Evolutionary conservation across 257 asterid species (phyloP).

Genomic region (Avicennia marina): DNA sequence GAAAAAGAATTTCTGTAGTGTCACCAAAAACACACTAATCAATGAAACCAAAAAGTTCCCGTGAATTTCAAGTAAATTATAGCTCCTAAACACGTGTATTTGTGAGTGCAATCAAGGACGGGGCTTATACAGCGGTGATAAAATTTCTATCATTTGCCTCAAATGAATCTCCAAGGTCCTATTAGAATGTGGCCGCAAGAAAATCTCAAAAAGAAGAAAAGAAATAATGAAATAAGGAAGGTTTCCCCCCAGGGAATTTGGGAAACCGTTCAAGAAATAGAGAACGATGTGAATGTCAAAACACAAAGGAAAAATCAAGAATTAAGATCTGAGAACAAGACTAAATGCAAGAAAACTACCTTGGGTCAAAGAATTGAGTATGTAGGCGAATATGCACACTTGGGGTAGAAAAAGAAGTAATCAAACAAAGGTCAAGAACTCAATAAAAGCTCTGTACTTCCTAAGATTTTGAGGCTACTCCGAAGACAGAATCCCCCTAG

Average conservation of each 20-base stretch:
- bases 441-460: conserved; percentile 8
- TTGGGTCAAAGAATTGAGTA: conserved; percentile 15
- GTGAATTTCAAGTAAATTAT: not conserved
- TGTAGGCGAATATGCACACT: not conserved
- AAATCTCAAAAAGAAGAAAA: conserved; percentile 7
- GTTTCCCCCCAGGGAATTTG: conserved; percentile 7
- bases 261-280: conserved; percentile 12
- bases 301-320: not conserved
- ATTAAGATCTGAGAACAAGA: conserved; percentile 1
- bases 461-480: not conserved
- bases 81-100: not conserved
- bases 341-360: conserved; percentile 19
- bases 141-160: not conserved
- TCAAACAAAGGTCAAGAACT: not conserved
- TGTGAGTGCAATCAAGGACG: not conserved
- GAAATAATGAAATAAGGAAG: not conserved
- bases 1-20: conserved; percentile 9
- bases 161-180: conserved; percentile 4
- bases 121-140: not conserved
- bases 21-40: conserved; percentile 1
- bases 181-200: not conserved
- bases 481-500: conserved; percentile 16
- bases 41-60: not conserved
- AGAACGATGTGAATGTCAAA: not conserved
- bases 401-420: not conserved